Evolutionary conservation across 768 basidiomycete genomes (phyloP).

Genomic region (Mycena capillaripes): DNA sequence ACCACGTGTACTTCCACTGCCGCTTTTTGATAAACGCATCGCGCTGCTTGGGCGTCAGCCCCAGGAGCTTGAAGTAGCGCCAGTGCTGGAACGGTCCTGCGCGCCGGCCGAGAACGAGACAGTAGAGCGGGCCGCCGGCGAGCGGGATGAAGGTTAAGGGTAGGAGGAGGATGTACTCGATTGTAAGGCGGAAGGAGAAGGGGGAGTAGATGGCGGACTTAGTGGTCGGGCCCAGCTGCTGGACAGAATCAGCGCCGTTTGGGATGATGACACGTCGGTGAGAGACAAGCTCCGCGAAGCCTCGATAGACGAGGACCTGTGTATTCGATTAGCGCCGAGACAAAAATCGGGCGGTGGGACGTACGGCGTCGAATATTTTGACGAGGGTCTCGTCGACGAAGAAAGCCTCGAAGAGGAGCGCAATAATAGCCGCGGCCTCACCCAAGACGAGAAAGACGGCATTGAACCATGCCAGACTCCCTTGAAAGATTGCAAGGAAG

Average conservation of each 20-base stretch:
- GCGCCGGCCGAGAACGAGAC: slow-evolving; percentile 33
- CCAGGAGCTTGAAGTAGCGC: slow-evolving; percentile 37
- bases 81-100: slow-evolving; percentile 36
- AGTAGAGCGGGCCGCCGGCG: slow-evolving; percentile 35
- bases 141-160: slow-evolving; percentile 37
- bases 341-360: background rate
- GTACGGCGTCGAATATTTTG: slow-evolving; percentile 35
- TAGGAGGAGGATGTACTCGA: slow-evolving; percentile 37
- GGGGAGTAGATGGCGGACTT: slow-evolving; percentile 36
- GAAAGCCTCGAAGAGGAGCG: slow-evolving; percentile 36
- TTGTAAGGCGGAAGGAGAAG: slow-evolving; percentile 37
- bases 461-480: slow-evolving; percentile 63
- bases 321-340: background rate
- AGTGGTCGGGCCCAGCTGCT: slow-evolving; percentile 28
- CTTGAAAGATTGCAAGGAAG: slow-evolving; percentile 63
- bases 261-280: slow-evolving; percentile 25
- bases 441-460: slow-evolving; percentile 36
- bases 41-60: slow-evolving; percentile 6
- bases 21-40: slow-evolving; percentile 17
- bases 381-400: slow-evolving; percentile 36
- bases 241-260: slow-evolving; percentile 25
- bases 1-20: slow-evolving; percentile 39
- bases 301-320: slow-evolving; percentile 31
- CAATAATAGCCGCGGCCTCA: slow-evolving; percentile 27
- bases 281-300: slow-evolving; percentile 32